phyloP scores from a whole-genome alignment of 2,329 filamentous ascomycete species.

The Monosporascus sp. region DNA sequence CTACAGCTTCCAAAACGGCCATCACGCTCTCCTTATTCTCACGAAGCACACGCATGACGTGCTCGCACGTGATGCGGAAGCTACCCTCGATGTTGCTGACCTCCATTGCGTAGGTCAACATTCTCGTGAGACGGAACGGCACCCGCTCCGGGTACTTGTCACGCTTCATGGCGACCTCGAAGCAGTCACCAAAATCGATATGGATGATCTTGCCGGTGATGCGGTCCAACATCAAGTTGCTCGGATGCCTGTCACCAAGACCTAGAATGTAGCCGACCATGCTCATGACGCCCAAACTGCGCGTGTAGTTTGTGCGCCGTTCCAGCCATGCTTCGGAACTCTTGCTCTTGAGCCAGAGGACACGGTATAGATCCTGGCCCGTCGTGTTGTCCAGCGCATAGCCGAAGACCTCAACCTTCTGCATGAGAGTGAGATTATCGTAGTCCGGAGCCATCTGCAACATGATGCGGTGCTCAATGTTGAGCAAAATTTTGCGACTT shows the following conservation, averaged over 20 bases:
- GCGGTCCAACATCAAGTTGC: constrained; percentile 94
- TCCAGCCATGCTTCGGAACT: constrained; percentile 97
- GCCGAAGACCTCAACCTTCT: constrained; percentile 98
- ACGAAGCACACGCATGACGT: constrained; percentile 93
- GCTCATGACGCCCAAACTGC: constrained; percentile 97
- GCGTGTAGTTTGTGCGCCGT: constrained; percentile 95
- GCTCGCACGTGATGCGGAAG: constrained; percentile 96
- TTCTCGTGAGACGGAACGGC: constrained; percentile 93
- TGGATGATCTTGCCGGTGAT: constrained; percentile 96
- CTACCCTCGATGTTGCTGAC: constrained; percentile 99
- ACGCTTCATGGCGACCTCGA: constrained; percentile 98
- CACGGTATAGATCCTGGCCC: constrained; percentile 94
- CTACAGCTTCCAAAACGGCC: constrained; percentile 94
- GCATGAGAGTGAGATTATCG: constrained; percentile 97
- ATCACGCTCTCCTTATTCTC: constrained; percentile 98
- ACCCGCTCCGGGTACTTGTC: constrained; percentile 98
- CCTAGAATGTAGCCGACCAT: constrained; percentile 99
- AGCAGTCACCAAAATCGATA: constrained; percentile 99
- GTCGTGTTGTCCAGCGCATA: constrained; percentile 99
- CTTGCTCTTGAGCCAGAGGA: constrained; percentile 98
- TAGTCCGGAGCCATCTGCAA: constrained; percentile 99
- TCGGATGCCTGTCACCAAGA: constrained; percentile 92
- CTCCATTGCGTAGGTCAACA: constrained; percentile 99
- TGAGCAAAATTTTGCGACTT: constrained; percentile 92
- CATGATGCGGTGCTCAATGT: constrained; percentile 99